Percentiles rank a stretch among this genome's conserved stretches.
Evolutionary conservation across 2,329 filamentous ascomycete genomes (phyloP).

Genomic region (Fusarium camptoceras): DNA sequence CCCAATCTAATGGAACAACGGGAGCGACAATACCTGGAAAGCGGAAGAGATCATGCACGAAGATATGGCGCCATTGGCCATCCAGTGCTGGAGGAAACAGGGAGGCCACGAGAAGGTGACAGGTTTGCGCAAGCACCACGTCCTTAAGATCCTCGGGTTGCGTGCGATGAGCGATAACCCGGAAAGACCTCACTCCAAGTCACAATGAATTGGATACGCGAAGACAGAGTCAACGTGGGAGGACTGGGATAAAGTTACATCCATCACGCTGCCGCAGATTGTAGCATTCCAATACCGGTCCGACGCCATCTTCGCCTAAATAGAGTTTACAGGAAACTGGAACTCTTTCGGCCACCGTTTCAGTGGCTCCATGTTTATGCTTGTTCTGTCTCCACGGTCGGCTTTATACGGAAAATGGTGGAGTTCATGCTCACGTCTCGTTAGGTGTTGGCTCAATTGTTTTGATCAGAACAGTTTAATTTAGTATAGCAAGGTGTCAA

Average conservation of each 20-base stretch:
- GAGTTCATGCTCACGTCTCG: not conserved
- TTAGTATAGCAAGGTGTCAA: not conserved
- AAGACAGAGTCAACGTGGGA: not conserved
- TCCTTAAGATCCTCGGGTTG: not conserved
- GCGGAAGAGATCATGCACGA: slow-evolving; percentile 2
- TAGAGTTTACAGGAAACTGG: not conserved
- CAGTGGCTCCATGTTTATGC: not conserved
- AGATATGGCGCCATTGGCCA: not conserved
- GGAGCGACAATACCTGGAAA: not conserved
- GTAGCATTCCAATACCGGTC: not conserved
- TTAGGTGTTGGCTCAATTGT: not conserved
- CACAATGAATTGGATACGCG: not conserved
- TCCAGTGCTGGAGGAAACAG: slow-evolving; percentile 3
- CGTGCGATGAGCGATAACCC: not conserved
- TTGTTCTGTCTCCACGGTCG: not conserved
- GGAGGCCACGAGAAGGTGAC: not conserved
- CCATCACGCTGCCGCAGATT: not conserved
- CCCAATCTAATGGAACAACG: not conserved
- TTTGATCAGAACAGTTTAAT: not conserved
- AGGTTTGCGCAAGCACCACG: not conserved
- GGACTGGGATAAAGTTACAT: not conserved
- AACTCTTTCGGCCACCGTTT: not conserved
- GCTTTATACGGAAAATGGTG: slow-evolving; percentile 17
- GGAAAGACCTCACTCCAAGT: not conserved
- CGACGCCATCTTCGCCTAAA: not conserved